Base-by-base conservation (phyloP, 2,329 filamentous ascomycete genomes). In the Graphiopsis chlorocephala region DNA sequence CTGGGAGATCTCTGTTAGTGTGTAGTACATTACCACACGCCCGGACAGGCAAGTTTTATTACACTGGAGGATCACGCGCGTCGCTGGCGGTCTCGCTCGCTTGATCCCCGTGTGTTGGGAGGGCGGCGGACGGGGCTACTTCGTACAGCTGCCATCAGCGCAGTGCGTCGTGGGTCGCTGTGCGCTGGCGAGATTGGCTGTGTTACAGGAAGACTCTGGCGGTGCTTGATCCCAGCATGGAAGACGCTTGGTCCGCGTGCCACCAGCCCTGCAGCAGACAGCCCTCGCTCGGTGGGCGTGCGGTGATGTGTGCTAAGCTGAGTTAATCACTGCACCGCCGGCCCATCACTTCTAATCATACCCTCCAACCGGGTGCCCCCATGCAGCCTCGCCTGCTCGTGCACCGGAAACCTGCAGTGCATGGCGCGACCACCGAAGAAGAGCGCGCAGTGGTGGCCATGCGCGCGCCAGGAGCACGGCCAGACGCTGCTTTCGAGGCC, bases 331-430 rank as follows among this genome's bases (percentile, higher is more conserved):
- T 26, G 23, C 25, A 25, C 47, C 20, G 11, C 20, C 47, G 17
- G 33, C 6, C 17, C 17, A n/a, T 45, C 38, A 20, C n/a, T 61
- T 28, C 59, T 52, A 50, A 50, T 28, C 59, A 61, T 61, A 52
- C 28, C 59, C 59, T 61, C 59, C 59, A 61, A 61, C 59, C 59
- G 59, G 59, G 59, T 61, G 45, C 23, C 45, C 47, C 59, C 59
- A 61, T 61, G 59, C 47, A 38, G n/a, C 12, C 23, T n/a, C 7
- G 15, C 31, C 59, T 17, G 59, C 47, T 53, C 59, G 59, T 61
- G 59, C 59, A 47, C 47, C 59, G 28, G 50, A 28, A 31, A 11
- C 28, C 50, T 53, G 53, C 53, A 56, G 53, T 38, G 20, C 53
- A 56, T 56, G 53, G 53, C 50, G 50, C 50, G 50, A 53, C 14